These are phyloP conservation scores for Punctularia strigosozonata DNA, from an alignment of 768 basidiomycete genomes.

Conservation along the genomic window DNA sequence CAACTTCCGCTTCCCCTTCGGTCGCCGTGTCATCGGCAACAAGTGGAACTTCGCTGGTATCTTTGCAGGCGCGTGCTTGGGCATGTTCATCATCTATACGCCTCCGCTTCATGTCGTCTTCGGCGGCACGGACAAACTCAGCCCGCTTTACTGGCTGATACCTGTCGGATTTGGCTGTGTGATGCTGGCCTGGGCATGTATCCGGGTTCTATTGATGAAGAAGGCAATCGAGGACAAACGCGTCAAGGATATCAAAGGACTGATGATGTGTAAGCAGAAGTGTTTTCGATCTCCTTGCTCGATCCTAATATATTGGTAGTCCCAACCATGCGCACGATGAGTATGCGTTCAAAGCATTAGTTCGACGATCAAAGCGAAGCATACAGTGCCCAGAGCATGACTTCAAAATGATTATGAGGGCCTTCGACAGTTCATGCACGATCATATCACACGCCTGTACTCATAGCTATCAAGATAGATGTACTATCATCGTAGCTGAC, in stretches of 20 bases:
- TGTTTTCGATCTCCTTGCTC: not conserved
- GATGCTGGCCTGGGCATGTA: constrained; percentile 43
- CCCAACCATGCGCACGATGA: constrained; percentile 28
- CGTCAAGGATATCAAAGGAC: constrained; percentile 54
- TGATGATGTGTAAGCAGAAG: constrained; percentile 55
- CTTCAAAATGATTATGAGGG: too few species aligned
- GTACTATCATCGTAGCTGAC: too few species aligned
- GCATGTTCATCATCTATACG: constrained; percentile 59
- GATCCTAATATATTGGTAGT: constrained; percentile 19
- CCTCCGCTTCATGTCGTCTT: constrained; percentile 62
- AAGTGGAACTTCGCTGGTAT: constrained; percentile 57
- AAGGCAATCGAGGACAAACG: constrained; percentile 41
- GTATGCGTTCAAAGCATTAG: constrained; percentile 12
- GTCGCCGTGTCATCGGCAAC: constrained; percentile 41
- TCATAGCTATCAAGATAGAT: too few species aligned
- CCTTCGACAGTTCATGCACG: too few species aligned
- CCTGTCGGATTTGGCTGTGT: constrained; percentile 47
- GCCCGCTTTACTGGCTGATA: constrained; percentile 60
- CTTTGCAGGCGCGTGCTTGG: constrained; percentile 45
- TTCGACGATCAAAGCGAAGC: constrained; percentile 1
- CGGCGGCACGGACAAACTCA: constrained; percentile 43
- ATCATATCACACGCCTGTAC: too few species aligned
- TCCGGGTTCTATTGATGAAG: constrained; percentile 45
- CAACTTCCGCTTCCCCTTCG: constrained; percentile 52
- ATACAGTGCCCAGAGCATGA: too few species aligned